Conservation (phyloP, 352 stramenopile species). For the Halophytophthora batemanensis region DNA sequence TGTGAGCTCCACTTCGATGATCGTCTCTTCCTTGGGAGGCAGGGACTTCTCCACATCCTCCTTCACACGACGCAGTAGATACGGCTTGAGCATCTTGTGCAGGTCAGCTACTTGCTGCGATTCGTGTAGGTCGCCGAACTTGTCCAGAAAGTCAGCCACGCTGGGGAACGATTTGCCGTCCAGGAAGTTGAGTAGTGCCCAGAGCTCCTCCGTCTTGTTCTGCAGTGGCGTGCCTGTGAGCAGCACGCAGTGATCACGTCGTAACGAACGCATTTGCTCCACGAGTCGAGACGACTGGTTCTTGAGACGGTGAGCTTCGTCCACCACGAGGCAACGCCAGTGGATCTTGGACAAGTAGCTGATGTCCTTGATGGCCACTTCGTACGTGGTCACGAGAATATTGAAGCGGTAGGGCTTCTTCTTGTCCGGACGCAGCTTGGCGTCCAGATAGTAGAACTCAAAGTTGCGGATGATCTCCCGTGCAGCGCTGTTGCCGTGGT, state of each 20-base stretch:
- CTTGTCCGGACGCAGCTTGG: conserved; percentile 67
- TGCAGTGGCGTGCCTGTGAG: conserved; percentile 86
- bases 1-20: conserved; percentile 90
- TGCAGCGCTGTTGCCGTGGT: conserved; percentile 94
- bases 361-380: conserved; percentile 90
- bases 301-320: conserved; percentile 89
- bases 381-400: conserved; percentile 89
- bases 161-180: conserved; percentile 93
- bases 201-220: conserved; percentile 99
- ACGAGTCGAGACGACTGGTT: conserved; percentile 84
- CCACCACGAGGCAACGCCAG: conserved; percentile 86
- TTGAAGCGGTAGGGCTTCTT: conserved; percentile 88
- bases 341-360: conserved; percentile 94
- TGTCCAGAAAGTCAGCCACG: conserved; percentile 91
- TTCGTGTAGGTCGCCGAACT: conserved; percentile 88
- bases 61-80: conserved; percentile 86
- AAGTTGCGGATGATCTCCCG: conserved; percentile 93
- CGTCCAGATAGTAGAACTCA: conserved; percentile 92
- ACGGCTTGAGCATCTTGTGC: conserved; percentile 90
- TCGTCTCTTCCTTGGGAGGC: conserved; percentile 87
- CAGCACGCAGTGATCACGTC: conserved; percentile 80
- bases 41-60: conserved; percentile 90
- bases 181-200: conserved; percentile 98
- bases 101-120: conserved; percentile 85
- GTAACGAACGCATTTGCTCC: conserved; percentile 81